Percentiles rank a stretch among this genome's conserved stretches.
phyloP scores from a whole-genome alignment of 2,329 filamentous ascomycete genomes.

The Tolypocladium endophyticum region DNA sequence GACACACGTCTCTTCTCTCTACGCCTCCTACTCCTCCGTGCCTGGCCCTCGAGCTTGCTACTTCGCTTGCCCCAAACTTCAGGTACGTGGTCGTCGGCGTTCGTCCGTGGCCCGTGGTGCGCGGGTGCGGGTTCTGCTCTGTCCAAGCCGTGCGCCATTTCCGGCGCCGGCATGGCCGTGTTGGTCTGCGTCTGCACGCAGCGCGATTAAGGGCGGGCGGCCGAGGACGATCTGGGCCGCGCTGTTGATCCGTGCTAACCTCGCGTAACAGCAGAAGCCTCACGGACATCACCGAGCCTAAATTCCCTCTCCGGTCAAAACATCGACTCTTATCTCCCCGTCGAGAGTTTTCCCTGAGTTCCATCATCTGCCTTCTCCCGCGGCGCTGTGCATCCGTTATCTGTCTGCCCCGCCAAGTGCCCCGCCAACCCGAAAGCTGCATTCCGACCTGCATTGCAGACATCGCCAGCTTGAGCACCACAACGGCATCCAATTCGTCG shows the following conservation, averaged over 20 bases:
- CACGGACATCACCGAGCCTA: not conserved
- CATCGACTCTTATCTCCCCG: not conserved
- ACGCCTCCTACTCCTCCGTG: not conserved
- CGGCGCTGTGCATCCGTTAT: not conserved
- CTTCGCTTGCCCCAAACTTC: not conserved
- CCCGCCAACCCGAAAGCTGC: slow-evolving; percentile 1
- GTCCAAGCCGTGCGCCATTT: not conserved
- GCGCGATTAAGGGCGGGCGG: not conserved
- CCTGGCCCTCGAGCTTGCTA: too few species aligned
- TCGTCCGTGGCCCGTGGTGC: not conserved
- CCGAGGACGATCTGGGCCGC: not conserved
- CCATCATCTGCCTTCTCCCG: not conserved
- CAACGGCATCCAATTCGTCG: not conserved
- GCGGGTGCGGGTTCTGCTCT: not conserved
- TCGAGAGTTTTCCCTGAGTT: not conserved
- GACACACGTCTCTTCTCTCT: not conserved
- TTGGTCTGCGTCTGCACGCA: not conserved
- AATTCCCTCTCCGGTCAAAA: not conserved
- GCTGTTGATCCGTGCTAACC: not conserved
- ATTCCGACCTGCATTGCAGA: slow-evolving; percentile 4
- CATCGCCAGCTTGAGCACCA: not conserved
- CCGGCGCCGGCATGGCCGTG: not conserved
- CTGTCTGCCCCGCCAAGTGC: not conserved
- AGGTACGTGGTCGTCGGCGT: not conserved
- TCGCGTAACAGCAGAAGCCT: not conserved